phyloP scores from a whole-genome alignment of 306 rosid genomes.

The Acacia confusa region DNA sequence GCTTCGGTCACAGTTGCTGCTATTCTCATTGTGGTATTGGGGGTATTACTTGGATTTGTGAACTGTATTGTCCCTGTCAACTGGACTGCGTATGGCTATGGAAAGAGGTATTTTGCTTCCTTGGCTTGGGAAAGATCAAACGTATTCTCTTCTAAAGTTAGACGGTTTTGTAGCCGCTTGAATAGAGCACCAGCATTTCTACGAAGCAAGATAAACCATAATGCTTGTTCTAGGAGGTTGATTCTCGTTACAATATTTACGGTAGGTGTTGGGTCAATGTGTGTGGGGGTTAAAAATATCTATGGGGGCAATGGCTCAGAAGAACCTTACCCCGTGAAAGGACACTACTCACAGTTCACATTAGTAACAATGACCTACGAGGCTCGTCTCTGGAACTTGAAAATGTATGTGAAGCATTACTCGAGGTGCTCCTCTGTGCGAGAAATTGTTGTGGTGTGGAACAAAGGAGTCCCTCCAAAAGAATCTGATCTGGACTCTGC shows the following conservation, averaged over 20 bases:
- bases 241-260: constrained; percentile 61
- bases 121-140: constrained; percentile 77
- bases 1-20: constrained; percentile 67
- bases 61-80: constrained; percentile 82
- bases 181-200: constrained; percentile 68
- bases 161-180: constrained; percentile 84
- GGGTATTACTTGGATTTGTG: constrained; percentile 79
- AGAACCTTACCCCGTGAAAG: constrained; percentile 74
- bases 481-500: constrained; percentile 76
- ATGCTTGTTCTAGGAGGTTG: constrained; percentile 76
- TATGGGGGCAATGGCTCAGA: constrained; percentile 94
- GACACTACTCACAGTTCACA: constrained; percentile 90
- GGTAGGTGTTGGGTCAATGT: constrained; percentile 73
- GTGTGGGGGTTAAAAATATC: constrained; percentile 67
- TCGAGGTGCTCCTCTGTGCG: constrained; percentile 90
- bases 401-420: constrained; percentile 87
- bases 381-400: constrained; percentile 95
- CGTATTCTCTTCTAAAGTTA: constrained; percentile 53
- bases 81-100: constrained; percentile 62
- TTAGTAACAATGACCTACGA: constrained; percentile 93
- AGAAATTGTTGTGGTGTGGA: constrained; percentile 97
- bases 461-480: constrained; percentile 90
- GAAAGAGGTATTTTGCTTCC: constrained; percentile 55
- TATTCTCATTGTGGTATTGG: constrained; percentile 62
- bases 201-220: constrained; percentile 70